A percentile compares a stretch with the other conserved stretches of the same genome.
phyloP scores from a whole-genome alignment of 768 basidiomycete genomes.

The Daedaleopsis sinensis region DNA sequence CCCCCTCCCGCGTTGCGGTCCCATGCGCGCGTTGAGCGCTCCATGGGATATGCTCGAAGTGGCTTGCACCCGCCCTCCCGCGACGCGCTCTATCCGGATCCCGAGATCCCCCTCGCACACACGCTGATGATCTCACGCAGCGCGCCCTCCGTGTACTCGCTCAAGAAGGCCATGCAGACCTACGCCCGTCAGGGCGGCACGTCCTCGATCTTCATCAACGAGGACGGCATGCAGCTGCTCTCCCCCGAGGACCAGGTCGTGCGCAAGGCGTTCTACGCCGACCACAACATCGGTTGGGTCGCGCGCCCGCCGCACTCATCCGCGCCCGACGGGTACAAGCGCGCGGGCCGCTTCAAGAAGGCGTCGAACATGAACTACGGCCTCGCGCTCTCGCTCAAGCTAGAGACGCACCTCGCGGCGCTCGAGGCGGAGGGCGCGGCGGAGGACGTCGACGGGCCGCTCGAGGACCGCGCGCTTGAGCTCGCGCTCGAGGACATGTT shows the following conservation, averaged over 20 bases:
- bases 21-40: neutral
- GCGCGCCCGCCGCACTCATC: conserved; percentile 75
- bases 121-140: conserved; percentile 36
- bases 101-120: neutral
- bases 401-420: conserved; percentile 50
- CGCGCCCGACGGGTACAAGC: conserved; percentile 67
- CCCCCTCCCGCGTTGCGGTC: too few relatives aligned
- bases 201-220: conserved; percentile 78
- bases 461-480: conserved; percentile 75
- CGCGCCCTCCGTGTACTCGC: conserved; percentile 71
- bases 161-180: conserved; percentile 87
- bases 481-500: conserved; percentile 76
- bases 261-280: conserved; percentile 73
- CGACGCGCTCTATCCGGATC: neutral
- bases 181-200: conserved; percentile 90
- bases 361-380: conserved; percentile 92
- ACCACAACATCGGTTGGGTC: conserved; percentile 82
- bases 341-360: conserved; percentile 92
- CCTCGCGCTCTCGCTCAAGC: conserved; percentile 62
- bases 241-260: conserved; percentile 60
- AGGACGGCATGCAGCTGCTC: conserved; percentile 79
- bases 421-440: conserved; percentile 47
- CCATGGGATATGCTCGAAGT: neutral
- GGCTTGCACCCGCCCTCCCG: too few relatives aligned
- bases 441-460: conserved; percentile 44